Base-by-base conservation (phyloP, 345 rosid genomes). In the Isatis tinctoria region DNA sequence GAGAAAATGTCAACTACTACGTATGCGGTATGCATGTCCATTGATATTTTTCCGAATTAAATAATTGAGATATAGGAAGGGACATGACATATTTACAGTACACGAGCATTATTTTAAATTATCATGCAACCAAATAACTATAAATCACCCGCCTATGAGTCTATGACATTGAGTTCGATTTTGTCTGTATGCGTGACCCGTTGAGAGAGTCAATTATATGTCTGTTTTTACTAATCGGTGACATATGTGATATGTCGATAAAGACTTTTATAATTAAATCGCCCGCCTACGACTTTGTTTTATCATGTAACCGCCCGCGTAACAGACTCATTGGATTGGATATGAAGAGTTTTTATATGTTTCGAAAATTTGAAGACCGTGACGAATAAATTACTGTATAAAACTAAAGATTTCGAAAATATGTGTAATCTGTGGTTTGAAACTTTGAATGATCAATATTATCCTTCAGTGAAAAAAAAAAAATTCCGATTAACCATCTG, bases 1-100 rank as follows among this genome's bases (percentile, higher is more conserved):
- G 16, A 56, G 43, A 75, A 67, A 74, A 74, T 16, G 79, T 60
- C 79, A 75, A 60, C 69, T 53, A 13, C 63, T 30, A 20, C n/a
- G 60, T 13, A 48, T 28, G n/a, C n/a, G n/a, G n/a, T n/a, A n/a
- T 33, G 60, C 18, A 37, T 43, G 17, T 59, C 36, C 27, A 16
- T 57, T 45, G 11, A 58, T 74, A 58, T 66, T 37, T 48, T 3
- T 2, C 13, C 26, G 30, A 37, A 32, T 68, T 49, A 60, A 32
- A 60, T 17, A 27, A 67, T 51, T 60, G 44, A 44, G 30, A 49
- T 75, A 0, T 13, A 68, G 16, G 47, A 51, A 13, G 40, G 10
- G 48, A 60, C 63, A 67, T 75, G 74, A 68, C 74, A 22, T 22
- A 56, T 40, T 56, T 65, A 28, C 27, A 24, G 4, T 36, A 18